Conservation (phyloP, 2,329 filamentous ascomycete species). For the Paracorniculantispora psalliotae region DNA sequence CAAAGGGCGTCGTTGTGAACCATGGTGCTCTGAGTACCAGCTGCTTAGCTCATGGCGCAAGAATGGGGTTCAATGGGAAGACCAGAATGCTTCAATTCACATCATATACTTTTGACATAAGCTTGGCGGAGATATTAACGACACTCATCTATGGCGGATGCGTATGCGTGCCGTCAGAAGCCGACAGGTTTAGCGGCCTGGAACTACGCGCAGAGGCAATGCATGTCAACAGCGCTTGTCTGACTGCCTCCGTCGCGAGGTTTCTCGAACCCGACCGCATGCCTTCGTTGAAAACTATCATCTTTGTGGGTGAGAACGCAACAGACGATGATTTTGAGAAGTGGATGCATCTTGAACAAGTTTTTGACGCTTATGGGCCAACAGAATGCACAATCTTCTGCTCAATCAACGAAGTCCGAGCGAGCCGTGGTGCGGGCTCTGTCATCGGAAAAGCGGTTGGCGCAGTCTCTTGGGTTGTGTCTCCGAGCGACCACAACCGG, state of each 20-base stretch:
- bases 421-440: neutral
- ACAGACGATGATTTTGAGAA: conserved; percentile 19
- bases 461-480: conserved; percentile 5
- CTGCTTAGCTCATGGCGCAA: conserved; percentile 41
- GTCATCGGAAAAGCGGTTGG: conserved; percentile 11
- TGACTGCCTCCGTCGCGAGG: conserved; percentile 30
- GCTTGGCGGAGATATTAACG: conserved; percentile 39
- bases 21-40: conserved; percentile 51
- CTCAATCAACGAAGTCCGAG: neutral
- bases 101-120: conserved; percentile 46
- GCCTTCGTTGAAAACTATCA: conserved; percentile 7
- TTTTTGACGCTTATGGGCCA: conserved; percentile 38
- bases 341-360: conserved; percentile 21
- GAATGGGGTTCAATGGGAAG: conserved; percentile 38
- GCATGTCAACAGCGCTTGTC: conserved; percentile 41
- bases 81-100: conserved; percentile 51
- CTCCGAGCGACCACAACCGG: conserved; percentile 1
- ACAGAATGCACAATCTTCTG: conserved; percentile 32
- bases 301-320: conserved; percentile 7
- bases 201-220: conserved; percentile 39
- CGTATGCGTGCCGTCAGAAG: conserved; percentile 46
- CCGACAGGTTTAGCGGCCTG: conserved; percentile 42
- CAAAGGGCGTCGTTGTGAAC: conserved; percentile 25
- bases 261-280: neutral
- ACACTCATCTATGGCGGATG: conserved; percentile 47